Conservation (phyloP, 306 rosid species). For the Quercus suber region DNA sequence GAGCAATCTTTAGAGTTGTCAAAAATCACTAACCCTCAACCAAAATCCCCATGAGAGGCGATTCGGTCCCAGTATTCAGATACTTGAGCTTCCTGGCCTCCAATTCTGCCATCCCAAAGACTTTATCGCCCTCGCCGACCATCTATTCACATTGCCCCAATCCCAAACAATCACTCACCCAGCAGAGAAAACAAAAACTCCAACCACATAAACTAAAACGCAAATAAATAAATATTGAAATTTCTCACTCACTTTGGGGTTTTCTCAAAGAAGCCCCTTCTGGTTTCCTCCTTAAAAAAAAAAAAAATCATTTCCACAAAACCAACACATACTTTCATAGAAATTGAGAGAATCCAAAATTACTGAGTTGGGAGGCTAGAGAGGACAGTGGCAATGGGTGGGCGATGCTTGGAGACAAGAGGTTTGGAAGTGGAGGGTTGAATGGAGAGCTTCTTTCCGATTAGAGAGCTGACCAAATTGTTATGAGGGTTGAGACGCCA, state of each 20-base stretch:
- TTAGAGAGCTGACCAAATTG: not conserved
- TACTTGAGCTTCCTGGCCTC: constrained; percentile 86
- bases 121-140: constrained; percentile 87
- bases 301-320: not conserved
- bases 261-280: constrained; percentile 40
- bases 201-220: not conserved
- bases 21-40: constrained; percentile 67
- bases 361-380: constrained; percentile 74
- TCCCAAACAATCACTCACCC: constrained; percentile 8
- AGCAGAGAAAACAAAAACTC: not conserved
- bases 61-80: constrained; percentile 82
- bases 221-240: constrained; percentile 4
- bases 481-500: not conserved
- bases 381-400: constrained; percentile 50
- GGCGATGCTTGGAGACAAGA: constrained; percentile 21
- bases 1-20: constrained; percentile 4
- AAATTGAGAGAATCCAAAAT: not conserved
- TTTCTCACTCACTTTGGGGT: constrained; percentile 56
- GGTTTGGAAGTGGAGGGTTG: constrained; percentile 2
- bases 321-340: not conserved
- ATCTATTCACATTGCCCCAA: constrained; percentile 39
- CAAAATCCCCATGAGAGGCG: constrained; percentile 85
- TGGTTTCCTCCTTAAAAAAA: constrained; percentile 64
- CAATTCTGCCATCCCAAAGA: constrained; percentile 76
- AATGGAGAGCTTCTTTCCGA: constrained; percentile 27